Conservation (phyloP, 2,329 filamentous ascomycete genomes). For the Fusarium austroafricanum region DNA sequence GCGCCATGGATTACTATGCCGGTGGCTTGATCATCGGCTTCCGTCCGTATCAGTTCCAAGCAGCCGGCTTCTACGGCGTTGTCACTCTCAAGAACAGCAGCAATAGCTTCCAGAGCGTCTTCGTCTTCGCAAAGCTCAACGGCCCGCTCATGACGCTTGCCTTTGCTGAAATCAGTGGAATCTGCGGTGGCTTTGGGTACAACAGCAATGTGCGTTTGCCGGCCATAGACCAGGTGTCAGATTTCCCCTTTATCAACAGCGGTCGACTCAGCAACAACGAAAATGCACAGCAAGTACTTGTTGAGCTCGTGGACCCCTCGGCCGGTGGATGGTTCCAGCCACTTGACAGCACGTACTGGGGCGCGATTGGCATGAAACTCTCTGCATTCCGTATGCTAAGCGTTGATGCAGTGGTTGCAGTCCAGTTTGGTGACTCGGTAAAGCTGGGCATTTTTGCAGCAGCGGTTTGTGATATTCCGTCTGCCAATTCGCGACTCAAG, state of each 20-base stretch:
- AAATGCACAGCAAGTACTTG: neutral
- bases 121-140: conserved; percentile 53
- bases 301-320: neutral
- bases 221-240: conserved; percentile 21
- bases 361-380: conserved; percentile 53
- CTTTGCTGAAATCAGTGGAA: conserved; percentile 52
- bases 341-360: conserved; percentile 50
- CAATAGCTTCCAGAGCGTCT: conserved; percentile 47
- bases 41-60: conserved; percentile 52
- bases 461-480: conserved; percentile 48
- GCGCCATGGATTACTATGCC: conserved; percentile 48
- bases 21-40: conserved; percentile 53
- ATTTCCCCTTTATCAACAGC: conserved; percentile 37
- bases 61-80: conserved; percentile 54
- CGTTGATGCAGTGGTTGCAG: conserved; percentile 51
- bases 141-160: conserved; percentile 54
- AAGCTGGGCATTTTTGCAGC: conserved; percentile 52
- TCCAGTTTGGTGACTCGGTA: conserved; percentile 48
- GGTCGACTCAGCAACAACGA: neutral
- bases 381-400: conserved; percentile 54
- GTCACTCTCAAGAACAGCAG: conserved; percentile 17
- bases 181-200: conserved; percentile 56
- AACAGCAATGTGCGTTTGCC: conserved; percentile 52
- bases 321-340: conserved; percentile 49
- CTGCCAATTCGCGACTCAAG: conserved; percentile 19